phyloP scores from a whole-genome alignment of 345 rosid genomes.

The Camelina hispida region DNA sequence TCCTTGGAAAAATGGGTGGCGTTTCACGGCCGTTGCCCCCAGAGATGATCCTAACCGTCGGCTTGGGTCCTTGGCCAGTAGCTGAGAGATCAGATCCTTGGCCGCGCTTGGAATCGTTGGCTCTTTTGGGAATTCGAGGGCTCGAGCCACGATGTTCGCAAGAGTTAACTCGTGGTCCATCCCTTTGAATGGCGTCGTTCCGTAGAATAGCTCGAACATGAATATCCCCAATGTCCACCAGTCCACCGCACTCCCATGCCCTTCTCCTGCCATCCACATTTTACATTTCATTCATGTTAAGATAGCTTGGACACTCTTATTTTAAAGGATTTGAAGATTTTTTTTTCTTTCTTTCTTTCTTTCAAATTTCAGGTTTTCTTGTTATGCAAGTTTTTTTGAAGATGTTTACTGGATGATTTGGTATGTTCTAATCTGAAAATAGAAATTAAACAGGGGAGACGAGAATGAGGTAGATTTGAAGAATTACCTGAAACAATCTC shows the following conservation, averaged over 20 bases:
- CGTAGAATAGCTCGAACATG: slow-evolving; percentile 78
- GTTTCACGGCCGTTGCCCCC: slow-evolving; percentile 87
- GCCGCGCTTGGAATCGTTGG: slow-evolving; percentile 64
- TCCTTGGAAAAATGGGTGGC: slow-evolving; percentile 84
- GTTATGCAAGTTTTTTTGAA: no score
- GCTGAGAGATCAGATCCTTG: slow-evolving; percentile 71
- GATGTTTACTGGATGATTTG: background rate
- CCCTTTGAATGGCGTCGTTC: slow-evolving; percentile 81
- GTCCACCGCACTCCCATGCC: slow-evolving; percentile 85
- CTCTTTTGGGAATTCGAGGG: slow-evolving; percentile 87
- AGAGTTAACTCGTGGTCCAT: slow-evolving; percentile 88
- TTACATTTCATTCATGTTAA: background rate
- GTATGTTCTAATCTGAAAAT: background rate
- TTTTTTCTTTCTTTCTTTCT: no score
- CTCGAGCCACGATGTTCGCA: slow-evolving; percentile 92
- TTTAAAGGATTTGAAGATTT: no score
- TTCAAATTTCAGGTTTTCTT: no score
- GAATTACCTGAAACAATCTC: slow-evolving; percentile 70
- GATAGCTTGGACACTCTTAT: no score
- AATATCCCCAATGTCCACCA: slow-evolving; percentile 98
- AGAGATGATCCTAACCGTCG: slow-evolving; percentile 76
- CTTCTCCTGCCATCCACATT: slow-evolving; percentile 60
- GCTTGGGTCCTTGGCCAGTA: slow-evolving; percentile 73
- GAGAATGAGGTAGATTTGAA: background rate
- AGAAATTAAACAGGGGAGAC: background rate